Conservation (phyloP, 176 grass and related monocot species). For the Bolboschoenus planiculmis region DNA sequence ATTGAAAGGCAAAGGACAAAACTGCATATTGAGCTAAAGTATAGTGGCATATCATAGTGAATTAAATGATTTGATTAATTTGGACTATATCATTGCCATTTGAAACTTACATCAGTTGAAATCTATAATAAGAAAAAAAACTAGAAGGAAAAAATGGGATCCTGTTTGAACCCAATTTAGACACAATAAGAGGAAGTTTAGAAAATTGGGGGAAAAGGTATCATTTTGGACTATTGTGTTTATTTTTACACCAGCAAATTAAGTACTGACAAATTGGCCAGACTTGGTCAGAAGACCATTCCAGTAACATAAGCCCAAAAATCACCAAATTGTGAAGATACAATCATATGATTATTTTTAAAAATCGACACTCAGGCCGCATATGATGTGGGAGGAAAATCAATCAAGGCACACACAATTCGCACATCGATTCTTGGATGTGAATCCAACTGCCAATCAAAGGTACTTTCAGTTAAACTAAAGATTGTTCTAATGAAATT, state of each 20-base stretch:
- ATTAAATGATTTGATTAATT: neutral
- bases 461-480: conserved; percentile 31
- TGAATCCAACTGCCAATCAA: conserved; percentile 58
- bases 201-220: neutral
- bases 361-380: conserved; percentile 53
- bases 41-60: neutral
- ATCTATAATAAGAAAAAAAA: neutral
- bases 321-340: neutral
- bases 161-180: neutral
- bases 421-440: conserved; percentile 88
- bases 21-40: neutral
- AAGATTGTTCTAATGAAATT: conserved; percentile 1
- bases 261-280: neutral
- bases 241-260: neutral
- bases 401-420: conserved; percentile 66
- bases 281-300: too few species aligned
- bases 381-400: conserved; percentile 80
- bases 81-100: neutral
- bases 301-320: neutral
- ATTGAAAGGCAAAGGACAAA: neutral
- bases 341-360: neutral
- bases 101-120: neutral
- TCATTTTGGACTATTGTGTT: neutral
- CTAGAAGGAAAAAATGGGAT: neutral
- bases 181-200: neutral